A percentile compares a stretch with the other conserved stretches of the same genome.
Conservation (phyloP, 345 rosid species). For the Balakata baccata region DNA sequence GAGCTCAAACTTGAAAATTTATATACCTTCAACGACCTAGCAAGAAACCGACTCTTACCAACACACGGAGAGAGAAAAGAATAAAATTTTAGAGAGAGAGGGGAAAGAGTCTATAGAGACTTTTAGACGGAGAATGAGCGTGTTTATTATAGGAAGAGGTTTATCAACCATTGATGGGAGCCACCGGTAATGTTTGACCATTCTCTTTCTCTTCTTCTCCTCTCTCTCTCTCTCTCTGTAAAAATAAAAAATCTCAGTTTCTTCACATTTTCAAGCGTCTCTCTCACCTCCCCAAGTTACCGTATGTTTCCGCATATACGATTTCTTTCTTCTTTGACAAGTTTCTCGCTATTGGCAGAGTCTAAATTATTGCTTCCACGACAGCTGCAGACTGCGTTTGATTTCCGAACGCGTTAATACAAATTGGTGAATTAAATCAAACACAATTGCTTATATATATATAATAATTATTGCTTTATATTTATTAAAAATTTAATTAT, state of each 20-base stretch:
- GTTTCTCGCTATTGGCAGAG: background rate
- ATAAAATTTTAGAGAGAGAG: background rate
- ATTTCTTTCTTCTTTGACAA: background rate
- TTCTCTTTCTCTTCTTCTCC: constrained; percentile 24
- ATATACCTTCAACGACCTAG: constrained; percentile 13
- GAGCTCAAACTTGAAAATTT: background rate
- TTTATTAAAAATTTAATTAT: too few relatives aligned
- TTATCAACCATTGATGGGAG: constrained; percentile 63
- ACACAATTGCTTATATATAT: too few relatives aligned
- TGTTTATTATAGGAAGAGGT: constrained; percentile 19
- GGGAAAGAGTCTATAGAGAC: background rate
- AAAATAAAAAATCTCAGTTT: constrained; percentile 13
- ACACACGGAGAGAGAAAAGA: constrained; percentile 8
- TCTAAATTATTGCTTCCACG: background rate
- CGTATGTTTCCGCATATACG: background rate
- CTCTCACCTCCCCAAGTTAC: constrained; percentile 9
- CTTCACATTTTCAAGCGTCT: constrained; percentile 34
- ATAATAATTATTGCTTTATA: too few relatives aligned
- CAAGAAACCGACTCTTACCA: constrained; percentile 4
- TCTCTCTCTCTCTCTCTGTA: background rate
- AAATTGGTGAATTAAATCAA: too few relatives aligned
- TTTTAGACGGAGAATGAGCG: background rate
- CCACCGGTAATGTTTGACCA: constrained; percentile 44
- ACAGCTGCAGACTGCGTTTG: background rate
- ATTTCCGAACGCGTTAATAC: too few relatives aligned